Conservation (phyloP, 352 stramenopile species). For the Phytophthora sansomeana region DNA sequence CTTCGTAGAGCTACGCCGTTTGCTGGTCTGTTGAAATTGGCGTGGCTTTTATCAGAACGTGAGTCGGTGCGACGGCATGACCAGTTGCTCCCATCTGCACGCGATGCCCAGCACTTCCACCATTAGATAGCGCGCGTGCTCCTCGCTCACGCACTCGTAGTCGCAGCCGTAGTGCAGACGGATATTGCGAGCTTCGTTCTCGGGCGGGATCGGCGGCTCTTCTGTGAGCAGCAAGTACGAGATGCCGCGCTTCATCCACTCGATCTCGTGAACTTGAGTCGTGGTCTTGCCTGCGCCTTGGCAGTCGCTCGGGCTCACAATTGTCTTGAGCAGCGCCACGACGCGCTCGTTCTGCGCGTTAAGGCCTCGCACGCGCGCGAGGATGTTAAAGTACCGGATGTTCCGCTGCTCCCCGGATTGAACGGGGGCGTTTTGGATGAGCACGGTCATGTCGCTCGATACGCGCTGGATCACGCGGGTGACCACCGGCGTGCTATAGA, state of each 20-base stretch:
- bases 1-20: constrained; percentile 5
- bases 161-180: constrained; percentile 51
- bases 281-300: constrained; percentile 7
- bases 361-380: constrained; percentile 41
- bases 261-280: constrained; percentile 42
- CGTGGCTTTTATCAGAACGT: constrained; percentile 30
- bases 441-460: constrained; percentile 45
- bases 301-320: constrained; percentile 44
- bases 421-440: constrained; percentile 52
- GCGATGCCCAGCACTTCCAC: constrained; percentile 53
- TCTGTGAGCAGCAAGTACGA: constrained; percentile 53
- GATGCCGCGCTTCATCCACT: constrained; percentile 58
- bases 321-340: constrained; percentile 55
- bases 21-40: no score
- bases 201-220: constrained; percentile 6
- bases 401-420: constrained; percentile 28
- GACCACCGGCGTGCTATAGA: constrained; percentile 50
- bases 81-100: constrained; percentile 47
- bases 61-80: constrained; percentile 41
- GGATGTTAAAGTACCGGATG: constrained; percentile 57
- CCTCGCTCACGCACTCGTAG: constrained; percentile 53
- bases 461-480: constrained; percentile 51
- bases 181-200: constrained; percentile 21
- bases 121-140: constrained; percentile 53
- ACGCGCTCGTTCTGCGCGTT: constrained; percentile 41